Evolutionary conservation across 257 asterid species (phyloP).

Genomic region (Salvia splendens): DNA sequence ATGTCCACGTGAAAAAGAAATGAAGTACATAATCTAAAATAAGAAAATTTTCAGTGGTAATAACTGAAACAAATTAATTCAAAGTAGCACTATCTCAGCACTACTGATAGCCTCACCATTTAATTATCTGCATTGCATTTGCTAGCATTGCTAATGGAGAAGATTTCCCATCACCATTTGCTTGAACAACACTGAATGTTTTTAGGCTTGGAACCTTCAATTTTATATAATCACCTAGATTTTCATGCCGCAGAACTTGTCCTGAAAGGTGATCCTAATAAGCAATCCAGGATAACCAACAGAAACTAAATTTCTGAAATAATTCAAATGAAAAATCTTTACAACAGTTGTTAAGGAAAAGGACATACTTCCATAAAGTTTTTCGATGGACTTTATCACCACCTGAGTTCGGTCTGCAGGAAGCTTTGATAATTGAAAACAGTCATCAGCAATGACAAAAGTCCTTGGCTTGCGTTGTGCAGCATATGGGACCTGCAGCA

Average conservation of each 20-base stretch:
- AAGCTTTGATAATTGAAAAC: conserved; percentile 58
- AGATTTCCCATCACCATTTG: conserved; percentile 56
- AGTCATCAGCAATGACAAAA: conserved; percentile 80
- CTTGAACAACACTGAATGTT: conserved; percentile 43
- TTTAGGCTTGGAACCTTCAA: conserved; percentile 81
- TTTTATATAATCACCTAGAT: conserved; percentile 67
- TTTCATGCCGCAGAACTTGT: conserved; percentile 83
- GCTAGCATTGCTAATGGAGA: conserved; percentile 55
- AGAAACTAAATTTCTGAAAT: conserved; percentile 18
- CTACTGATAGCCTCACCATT: conserved; percentile 60
- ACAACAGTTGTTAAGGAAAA: conserved; percentile 25
- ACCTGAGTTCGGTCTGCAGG: conserved; percentile 62
- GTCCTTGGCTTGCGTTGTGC: conserved; percentile 76
- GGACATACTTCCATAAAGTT: conserved; percentile 80
- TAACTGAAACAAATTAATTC: conserved; percentile 16
- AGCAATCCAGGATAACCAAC: conserved; percentile 30
- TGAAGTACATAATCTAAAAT: background rate
- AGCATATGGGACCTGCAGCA: conserved; percentile 80
- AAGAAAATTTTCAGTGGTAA: background rate
- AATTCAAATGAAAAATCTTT: background rate
- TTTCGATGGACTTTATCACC: conserved; percentile 74
- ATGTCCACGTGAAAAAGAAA: background rate
- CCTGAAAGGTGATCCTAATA: conserved; percentile 60
- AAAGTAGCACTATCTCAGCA: conserved; percentile 18
- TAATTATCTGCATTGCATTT: conserved; percentile 62